Conservation (phyloP, 2,329 filamentous ascomycete species). For the Trichoderma gracile region DNA sequence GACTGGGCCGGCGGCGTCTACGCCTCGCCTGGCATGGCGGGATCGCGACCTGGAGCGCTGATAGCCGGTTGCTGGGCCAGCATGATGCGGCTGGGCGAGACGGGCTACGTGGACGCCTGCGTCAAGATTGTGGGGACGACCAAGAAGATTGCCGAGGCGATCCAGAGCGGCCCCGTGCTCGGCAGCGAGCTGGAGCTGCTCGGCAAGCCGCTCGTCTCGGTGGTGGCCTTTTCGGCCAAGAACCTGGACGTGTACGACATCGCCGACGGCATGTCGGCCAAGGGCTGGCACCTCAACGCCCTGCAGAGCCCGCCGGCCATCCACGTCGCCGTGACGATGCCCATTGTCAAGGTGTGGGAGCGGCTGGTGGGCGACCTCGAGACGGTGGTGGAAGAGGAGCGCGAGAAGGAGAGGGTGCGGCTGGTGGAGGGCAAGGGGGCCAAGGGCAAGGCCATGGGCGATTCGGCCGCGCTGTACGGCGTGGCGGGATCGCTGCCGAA, state of each 20-base stretch:
- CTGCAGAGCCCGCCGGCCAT: constrained; percentile 90
- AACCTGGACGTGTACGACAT: constrained; percentile 93
- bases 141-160: constrained; percentile 76
- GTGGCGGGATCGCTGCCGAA: constrained; percentile 94
- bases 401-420: constrained; percentile 76
- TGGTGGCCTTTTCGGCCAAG: constrained; percentile 82
- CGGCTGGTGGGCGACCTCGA: constrained; percentile 73
- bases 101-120: constrained; percentile 84
- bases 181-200: constrained; percentile 74
- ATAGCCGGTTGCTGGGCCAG: constrained; percentile 96
- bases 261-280: constrained; percentile 79
- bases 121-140: constrained; percentile 83
- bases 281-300: constrained; percentile 95
- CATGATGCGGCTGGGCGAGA: constrained; percentile 83
- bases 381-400: constrained; percentile 67
- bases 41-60: constrained; percentile 86
- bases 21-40: constrained; percentile 87
- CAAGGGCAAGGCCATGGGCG: constrained; percentile 69
- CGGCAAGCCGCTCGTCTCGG: constrained; percentile 83
- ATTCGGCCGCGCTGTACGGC: constrained; percentile 87
- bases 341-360: constrained; percentile 79
- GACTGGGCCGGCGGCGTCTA: constrained; percentile 97
- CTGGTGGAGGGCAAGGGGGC: constrained; percentile 66
- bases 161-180: constrained; percentile 68
- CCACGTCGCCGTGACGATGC: constrained; percentile 89